These are phyloP conservation scores for Dactylellina cionopaga DNA, from an alignment of 2,329 filamentous ascomycete species.

Conservation along the genomic window DNA sequence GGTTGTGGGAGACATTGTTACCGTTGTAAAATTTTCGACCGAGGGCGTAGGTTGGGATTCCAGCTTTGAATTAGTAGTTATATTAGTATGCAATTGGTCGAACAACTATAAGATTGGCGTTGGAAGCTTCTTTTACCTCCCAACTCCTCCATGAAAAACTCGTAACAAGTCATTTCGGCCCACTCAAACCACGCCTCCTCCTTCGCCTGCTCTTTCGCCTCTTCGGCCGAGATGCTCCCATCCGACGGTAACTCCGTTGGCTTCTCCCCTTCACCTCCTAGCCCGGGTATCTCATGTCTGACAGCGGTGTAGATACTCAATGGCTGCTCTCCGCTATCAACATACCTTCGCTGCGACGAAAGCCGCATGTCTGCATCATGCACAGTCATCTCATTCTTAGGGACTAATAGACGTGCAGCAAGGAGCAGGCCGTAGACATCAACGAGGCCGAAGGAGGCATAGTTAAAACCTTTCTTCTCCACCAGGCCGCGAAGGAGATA, in stretches of 20 bases:
- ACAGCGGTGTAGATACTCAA: constrained; percentile 96
- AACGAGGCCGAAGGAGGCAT: constrained; percentile 87
- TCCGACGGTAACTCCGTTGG: constrained; percentile 57
- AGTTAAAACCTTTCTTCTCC: constrained; percentile 83
- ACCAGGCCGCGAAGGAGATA: constrained; percentile 86
- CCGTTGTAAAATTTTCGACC: constrained; percentile 84
- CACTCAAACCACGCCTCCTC: constrained; percentile 85
- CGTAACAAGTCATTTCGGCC: constrained; percentile 95
- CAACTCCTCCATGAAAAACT: constrained; percentile 89
- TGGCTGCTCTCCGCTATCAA: constrained; percentile 81
- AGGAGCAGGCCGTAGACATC: constrained; percentile 91
- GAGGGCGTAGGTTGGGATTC: constrained; percentile 93
- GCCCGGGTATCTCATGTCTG: constrained; percentile 87
- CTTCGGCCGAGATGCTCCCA: constrained; percentile 60
- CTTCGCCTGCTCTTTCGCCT: constrained; percentile 65
- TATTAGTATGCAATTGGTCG: neutral
- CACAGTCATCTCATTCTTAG: constrained; percentile 81
- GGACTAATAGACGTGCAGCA: constrained; percentile 84
- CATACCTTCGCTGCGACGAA: constrained; percentile 81
- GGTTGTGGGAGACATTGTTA: constrained; percentile 73
- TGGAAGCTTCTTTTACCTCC: constrained; percentile 26
- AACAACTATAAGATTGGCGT: neutral
- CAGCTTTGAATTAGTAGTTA: constrained; percentile 66
- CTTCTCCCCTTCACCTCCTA: constrained; percentile 63
- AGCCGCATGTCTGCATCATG: constrained; percentile 85